Base-by-base conservation (phyloP, 306 rosid genomes). In the Lathyrus aphaca region DNA sequence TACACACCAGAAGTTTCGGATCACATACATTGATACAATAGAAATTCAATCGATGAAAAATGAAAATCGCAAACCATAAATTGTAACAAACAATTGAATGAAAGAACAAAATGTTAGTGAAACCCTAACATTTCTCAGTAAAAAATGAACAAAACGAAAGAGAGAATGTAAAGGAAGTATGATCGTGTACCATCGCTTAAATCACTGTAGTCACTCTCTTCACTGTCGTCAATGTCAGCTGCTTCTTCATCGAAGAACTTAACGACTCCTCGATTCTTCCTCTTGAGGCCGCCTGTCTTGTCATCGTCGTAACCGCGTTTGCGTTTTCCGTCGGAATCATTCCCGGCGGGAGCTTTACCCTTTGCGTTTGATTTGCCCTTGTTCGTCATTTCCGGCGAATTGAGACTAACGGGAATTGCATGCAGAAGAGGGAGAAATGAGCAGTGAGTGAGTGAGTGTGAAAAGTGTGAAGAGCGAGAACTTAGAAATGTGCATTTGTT, bases 221-320 rank as follows among this genome's bases (percentile, higher is more conserved):
- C 92, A 74, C 1, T 67, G 0, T 78, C 89, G 17, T 78, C 89
- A 15, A 74, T 42, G 6, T 77, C 89, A 11, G 75, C 84, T 3
- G 86, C 49, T 63, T 63, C 68, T 18, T 91, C 88, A 6, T 95
- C 97, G 55, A 95, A 87, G 72, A 95, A 95, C 86, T 78, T 86
- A 13, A 89, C 81, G 8, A 81, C 84, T 6, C 74, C 79, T 1
- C 82, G 88, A 73, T 88, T 80, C 51, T 18, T 83, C 80, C 78
- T 75, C 78, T 79, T 89, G 70, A 77, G 80, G 9, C 70, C 75
- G n/a, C 79, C 84, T 1, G 84, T 44, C 65, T 77, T 81, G 54
- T 82, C 89, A 0, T 82, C 74, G 6, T 81, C 88, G 23, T 15
- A 74, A 37, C 1, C 11, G 40, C 21, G 54, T 89, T 87, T 90